These are phyloP conservation scores for Oenanthe sinensis DNA, from an alignment of 129 eudicot species.

Conservation along the genomic window DNA sequence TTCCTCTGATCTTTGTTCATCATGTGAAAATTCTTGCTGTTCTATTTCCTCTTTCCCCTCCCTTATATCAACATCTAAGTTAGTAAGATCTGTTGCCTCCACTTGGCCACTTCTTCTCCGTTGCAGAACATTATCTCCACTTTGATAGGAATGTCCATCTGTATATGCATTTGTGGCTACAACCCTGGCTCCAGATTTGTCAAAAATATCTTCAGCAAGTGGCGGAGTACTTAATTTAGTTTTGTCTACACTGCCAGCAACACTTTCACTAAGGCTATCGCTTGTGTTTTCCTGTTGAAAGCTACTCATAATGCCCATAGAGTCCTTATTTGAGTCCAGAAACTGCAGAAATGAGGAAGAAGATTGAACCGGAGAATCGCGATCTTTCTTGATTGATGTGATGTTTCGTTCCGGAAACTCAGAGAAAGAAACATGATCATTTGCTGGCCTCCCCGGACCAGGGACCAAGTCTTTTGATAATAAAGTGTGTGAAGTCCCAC, in stretches of 20 bases:
- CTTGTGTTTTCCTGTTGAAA: constrained; percentile 19
- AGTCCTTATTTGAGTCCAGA: constrained; percentile 24
- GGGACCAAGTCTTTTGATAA: constrained; percentile 14
- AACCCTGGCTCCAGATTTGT: constrained; percentile 4
- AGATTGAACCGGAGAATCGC: constrained; percentile 23
- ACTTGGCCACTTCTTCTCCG: constrained; percentile 1
- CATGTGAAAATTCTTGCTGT: constrained; percentile 17
- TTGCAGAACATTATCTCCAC: constrained; percentile 4
- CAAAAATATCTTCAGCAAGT: constrained; percentile 4
- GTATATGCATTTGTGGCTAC: not conserved
- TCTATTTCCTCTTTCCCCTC: constrained; percentile 18
- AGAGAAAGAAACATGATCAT: constrained; percentile 18
- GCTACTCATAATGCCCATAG: constrained; percentile 15
- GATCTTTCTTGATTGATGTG: constrained; percentile 28
- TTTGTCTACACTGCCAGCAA: constrained; percentile 5
- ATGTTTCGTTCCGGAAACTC: constrained; percentile 40
- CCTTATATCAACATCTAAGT: not conserved
- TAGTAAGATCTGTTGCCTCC: constrained; percentile 4
- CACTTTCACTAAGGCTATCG: constrained; percentile 16
- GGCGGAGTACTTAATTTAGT: constrained; percentile 8
- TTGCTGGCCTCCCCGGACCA: constrained; percentile 17
- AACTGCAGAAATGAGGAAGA: constrained; percentile 37
- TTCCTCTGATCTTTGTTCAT: constrained; percentile 26
- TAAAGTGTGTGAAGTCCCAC: constrained; percentile 9
- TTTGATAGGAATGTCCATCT: constrained; percentile 7